Evolutionary conservation across 176 grass and related monocot genomes (phyloP), one percentile per base, ranked within the genome.

Genomic region (Olyra latifolia): DNA sequence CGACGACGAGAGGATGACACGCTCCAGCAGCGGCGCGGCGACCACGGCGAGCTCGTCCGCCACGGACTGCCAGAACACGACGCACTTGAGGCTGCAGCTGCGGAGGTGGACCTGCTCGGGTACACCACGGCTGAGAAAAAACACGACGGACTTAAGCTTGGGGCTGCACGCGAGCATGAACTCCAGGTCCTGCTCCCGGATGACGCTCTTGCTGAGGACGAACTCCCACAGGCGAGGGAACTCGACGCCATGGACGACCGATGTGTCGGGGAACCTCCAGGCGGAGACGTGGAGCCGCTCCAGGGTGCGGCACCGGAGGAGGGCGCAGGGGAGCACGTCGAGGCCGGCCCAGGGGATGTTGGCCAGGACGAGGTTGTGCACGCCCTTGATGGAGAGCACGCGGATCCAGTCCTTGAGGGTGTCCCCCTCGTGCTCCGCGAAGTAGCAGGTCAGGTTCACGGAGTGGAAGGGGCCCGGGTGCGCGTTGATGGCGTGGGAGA

Each of bases 391-490:
- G 42, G 28, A 17, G 28, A 74, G 80, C 42, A 30, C 6, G 43
- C 43, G 40, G 65, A 85, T 56, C 73, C 39, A 78, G 54, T 8
- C 20, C 5, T 3, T 10, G 53, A 78, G 50, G 2, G 15, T 20
- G 65, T 4, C 9, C 10, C 30, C 14, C 19, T 50, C 46, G 28
- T 22, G 0, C 20, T 24, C 10, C 61, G 38, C 35, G 19, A 28
- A 40, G 65, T 17, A 44, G 74, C 14, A 29, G 42, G 42, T 62
- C 8, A 85, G 73, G 20, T 22, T 20, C 27, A 85, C 15, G 29
- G 5, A 46, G 63, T 4, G 43, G 74, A 71, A 85, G 24, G 82
- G 82, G 52, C 63, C 82, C 14, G 82, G 74, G 29, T 85, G 82
- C 41, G 42, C 14, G 63, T 13, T 16, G 64, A 85, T 35, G 57